These are phyloP conservation scores for Nyssa sinensis DNA, from an alignment of 148 eudicot genomes.

Conservation along the genomic window DNA sequence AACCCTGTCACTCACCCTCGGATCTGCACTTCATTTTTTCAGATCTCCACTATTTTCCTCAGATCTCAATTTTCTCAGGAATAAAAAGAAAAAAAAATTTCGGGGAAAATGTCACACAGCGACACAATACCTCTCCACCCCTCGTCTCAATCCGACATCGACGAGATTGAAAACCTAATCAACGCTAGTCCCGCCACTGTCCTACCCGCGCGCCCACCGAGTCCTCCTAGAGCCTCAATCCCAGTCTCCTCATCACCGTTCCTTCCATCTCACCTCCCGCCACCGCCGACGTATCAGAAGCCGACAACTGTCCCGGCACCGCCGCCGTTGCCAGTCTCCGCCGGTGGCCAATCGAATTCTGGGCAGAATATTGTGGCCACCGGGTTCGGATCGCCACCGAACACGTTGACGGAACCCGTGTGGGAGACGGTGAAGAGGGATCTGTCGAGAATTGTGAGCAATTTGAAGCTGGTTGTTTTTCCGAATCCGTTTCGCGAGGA, in stretches of 20 bases:
- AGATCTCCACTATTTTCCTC: neutral
- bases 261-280: constrained; percentile 43
- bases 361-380: constrained; percentile 20
- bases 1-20: neutral
- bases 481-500: constrained; percentile 94
- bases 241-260: constrained; percentile 53
- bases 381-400: constrained; percentile 67
- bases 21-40: neutral
- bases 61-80: constrained; percentile 7
- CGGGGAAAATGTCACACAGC: constrained; percentile 27
- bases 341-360: neutral
- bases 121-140: constrained; percentile 61
- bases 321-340: constrained; percentile 25
- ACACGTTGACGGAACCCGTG: constrained; percentile 90
- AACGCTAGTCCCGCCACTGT: constrained; percentile 50
- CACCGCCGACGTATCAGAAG: constrained; percentile 25
- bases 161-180: constrained; percentile 93
- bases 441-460: constrained; percentile 79
- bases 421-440: constrained; percentile 95
- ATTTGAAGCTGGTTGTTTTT: constrained; percentile 91
- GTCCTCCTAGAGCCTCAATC: constrained; percentile 59
- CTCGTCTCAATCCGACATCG: constrained; percentile 87
- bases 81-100: neutral
- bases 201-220: constrained; percentile 58
- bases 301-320: constrained; percentile 31